Evolutionary conservation across 805 yeast genomes (phyloP), one percentile per base, ranked within the genome.

Genomic region (Torulaspora franciscae): DNA sequence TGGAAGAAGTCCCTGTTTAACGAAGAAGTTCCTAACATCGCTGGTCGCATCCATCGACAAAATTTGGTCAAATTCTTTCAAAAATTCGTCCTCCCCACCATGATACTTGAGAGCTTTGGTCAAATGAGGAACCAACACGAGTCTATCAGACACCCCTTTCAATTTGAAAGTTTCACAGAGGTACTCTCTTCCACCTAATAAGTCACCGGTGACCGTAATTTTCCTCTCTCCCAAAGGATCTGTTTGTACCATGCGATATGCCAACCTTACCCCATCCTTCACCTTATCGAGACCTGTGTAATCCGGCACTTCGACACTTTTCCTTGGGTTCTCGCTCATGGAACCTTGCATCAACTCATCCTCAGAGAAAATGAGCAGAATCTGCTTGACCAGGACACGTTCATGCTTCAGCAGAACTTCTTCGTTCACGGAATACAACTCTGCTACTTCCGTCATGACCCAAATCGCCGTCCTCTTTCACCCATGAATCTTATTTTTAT

Each of bases 201-300:
- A 49, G 34, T 54, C 51, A 0, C 80, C 80, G 41, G 64, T 62
- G 8, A 51, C 51, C 6, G 69, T 59, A 3, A 76, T 59, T 45
- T 76, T 75, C 19, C 55, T 46, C 42, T 76, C 80, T 15, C 81
- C 81, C 15, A 54, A 54, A n/a, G 62, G 57, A 48, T 76, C 79
- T n/a, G 43, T 54, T 15, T 46, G 46, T n/a, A 39, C 37, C 51
- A 56, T 47, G 3, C 45, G 48, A 32, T 54, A 59, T 8, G 52
- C 54, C 13, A 47, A 8, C 5, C 33, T 17, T 6, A 32, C 32
- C 25, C 32, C 40, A 39, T 44, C 47, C 22, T 33, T 35, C 10
- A 28, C 37, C 42, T 26, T 43, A 14, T 40, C 50, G 17, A 47
- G 19, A 30, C 52, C 53, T 9, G 48, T 47, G 32, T 46, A 54